phyloP scores from a whole-genome alignment of 2,329 filamentous ascomycete species.

The Venturia aucupariae region DNA sequence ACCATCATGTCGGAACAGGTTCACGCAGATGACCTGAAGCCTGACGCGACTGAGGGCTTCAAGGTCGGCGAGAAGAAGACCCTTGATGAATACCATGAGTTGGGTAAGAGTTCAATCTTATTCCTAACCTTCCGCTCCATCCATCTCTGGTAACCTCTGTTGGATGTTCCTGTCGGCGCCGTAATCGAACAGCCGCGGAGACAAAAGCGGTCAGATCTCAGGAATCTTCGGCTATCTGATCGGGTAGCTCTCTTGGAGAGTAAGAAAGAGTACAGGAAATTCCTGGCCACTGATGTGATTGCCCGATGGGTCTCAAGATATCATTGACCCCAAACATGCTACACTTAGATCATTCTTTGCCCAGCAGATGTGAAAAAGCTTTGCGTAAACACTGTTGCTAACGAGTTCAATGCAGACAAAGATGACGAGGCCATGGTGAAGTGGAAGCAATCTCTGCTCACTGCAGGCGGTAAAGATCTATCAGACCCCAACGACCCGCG shows the following conservation, averaged over 20 bases:
- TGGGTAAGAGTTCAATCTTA: conserved; percentile 54
- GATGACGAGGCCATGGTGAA: conserved; percentile 90
- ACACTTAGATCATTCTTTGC: neutral
- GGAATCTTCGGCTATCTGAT: neutral
- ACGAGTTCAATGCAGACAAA: conserved; percentile 38
- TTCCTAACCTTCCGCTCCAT: too few relatives aligned
- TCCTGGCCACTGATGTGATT: neutral
- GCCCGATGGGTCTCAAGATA: neutral
- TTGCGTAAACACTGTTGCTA: neutral
- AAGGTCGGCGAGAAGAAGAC: conserved; percentile 99
- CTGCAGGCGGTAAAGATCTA: conserved; percentile 51
- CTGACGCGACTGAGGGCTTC: conserved; percentile 89
- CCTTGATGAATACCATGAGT: conserved; percentile 84
- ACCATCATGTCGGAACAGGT: conserved; percentile 26
- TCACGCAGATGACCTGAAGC: conserved; percentile 68
- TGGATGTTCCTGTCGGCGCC: neutral
- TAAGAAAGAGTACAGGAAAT: neutral
- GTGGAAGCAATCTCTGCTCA: conserved; percentile 84
- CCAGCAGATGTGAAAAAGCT: neutral
- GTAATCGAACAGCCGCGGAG: neutral
- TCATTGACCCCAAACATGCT: neutral
- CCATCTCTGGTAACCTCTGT: neutral
- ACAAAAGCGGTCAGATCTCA: neutral
- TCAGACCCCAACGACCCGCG: conserved; percentile 62
- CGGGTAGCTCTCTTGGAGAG: neutral